Evolutionary conservation across 129 eudicot genomes (phyloP), one percentile per base, ranked within the genome.

Genomic region (Lactuca saligna): DNA sequence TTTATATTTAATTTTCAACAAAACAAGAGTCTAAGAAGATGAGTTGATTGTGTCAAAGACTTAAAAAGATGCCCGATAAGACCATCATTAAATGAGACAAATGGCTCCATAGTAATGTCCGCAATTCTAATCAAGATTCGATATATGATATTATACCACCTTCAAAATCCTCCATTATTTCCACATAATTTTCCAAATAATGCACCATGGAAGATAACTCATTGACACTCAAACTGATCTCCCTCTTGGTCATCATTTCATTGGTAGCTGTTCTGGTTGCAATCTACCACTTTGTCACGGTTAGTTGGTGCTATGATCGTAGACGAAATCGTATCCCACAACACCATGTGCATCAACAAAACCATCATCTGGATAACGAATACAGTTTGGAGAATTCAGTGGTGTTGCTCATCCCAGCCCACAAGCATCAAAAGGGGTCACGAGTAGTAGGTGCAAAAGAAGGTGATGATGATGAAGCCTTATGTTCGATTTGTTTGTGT

Each of bases 321-420:
- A 17, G 81, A 13, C 72, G 72, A 16, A 55, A 35, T n/a, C 66
- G 35, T 48, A 13, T 20, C 9, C 72, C 72, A 7, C 73, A 62
- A 20, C 63, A 33, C 7, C 72, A 69, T 6, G 71, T 54, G 34
- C 76, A 70, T 38, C 77, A 63, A 16, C 77, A 17, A 34, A 56
- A 48, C 14, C 68, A 9, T 34, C 68, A 17, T 12, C 72, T 63
- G 5, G 63, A 71, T n/a, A 63, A 32, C 4, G 66, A 56, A 48
- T 60, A 53, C 3, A 79, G 86, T 74, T 39, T 85, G 25, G 90
- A 85, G 59, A 79, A 79, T 37, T 85, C 90, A 0, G 59, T 82
- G 12, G 82, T 76, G 6, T 82, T 79, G 37, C 84, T 85, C 65
- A 75, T 85, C 10, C 90, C 90, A 0, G 51, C 90, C 44, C 81